Base-by-base conservation (phyloP, 305 asterid species). In the Ilex paraguariensis region DNA sequence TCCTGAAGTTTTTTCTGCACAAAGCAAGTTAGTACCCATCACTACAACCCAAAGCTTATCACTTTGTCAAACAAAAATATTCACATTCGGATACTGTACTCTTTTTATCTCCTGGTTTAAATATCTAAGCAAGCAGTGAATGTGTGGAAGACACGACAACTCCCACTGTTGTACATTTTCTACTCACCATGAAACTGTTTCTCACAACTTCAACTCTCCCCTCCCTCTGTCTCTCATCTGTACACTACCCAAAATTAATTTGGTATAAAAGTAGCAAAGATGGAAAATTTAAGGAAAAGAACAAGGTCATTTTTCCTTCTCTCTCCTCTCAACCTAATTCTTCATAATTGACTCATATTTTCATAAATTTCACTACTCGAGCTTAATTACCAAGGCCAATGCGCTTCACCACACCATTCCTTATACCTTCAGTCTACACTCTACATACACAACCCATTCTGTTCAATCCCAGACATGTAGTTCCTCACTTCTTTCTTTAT, bases 381-480 rank as follows among this genome's bases (percentile, higher is more conserved):
- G 67, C 67, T 73, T 21, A 21, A 1, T 21, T 73, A 65, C 73
- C 61, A 10, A 73, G 62, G 28, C 77, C 82, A 12, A 77, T 67
- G 33, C 74, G 66, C 70, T 68, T 72, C 51, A 59, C 78, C 72
- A 66, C 69, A 6, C 67, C 70, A 63, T 66, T 69, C n/a, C 62
- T 54, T 10, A 63, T 67, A 8, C 73, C 80, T 31, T 68, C 80
- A 0, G 59, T 49, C 66, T 69, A 68, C 8, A 36, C 42, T 36
- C 42, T 36, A 5, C 70, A 66, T 11, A 51, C 78, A 60, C 21
- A 66, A 39, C 36, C 74, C 75, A 13, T 58, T 70, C 33, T 61
- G 70, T 67, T 72, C 81, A 40, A 72, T 60, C 45, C 84, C 88
- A 2, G 79, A 36, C 62, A 59, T 46, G 64, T 46, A 60, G 44